Evolutionary conservation across 2,329 filamentous ascomycete genomes (phyloP).

Genomic region (Byssothecium circinans): DNA sequence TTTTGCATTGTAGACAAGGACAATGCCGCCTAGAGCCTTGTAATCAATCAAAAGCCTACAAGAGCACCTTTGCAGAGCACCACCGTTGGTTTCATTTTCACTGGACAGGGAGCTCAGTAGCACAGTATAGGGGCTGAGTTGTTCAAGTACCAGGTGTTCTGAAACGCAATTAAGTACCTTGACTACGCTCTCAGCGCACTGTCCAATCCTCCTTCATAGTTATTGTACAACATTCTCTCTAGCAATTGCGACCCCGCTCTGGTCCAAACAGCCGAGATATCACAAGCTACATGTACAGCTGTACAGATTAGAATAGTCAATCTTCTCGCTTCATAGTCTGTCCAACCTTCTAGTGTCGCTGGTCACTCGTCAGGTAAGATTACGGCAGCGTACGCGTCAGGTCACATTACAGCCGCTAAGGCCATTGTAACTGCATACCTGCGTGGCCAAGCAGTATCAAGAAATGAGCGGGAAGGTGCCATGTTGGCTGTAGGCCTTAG

Average conservation of each 20-base stretch:
- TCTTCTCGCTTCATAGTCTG: slow-evolving; percentile 16
- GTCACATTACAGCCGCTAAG: slow-evolving; percentile 16
- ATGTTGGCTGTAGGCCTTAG: slow-evolving; percentile 30
- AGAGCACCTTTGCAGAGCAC: not conserved
- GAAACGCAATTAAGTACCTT: no score
- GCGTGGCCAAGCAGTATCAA: slow-evolving; percentile 13
- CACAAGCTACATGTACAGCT: slow-evolving; percentile 26
- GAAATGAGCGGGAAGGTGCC: slow-evolving; percentile 13
- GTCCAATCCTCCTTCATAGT: no score
- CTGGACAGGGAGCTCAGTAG: no score
- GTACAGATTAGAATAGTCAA: slow-evolving; percentile 27
- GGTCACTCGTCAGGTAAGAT: slow-evolving; percentile 34
- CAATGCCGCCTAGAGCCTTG: no score
- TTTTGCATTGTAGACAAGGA: no score
- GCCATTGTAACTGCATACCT: slow-evolving; percentile 25
- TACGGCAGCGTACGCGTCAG: slow-evolving; percentile 24
- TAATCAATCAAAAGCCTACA: no score
- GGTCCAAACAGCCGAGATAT: slow-evolving; percentile 11
- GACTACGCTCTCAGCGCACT: no score
- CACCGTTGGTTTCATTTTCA: no score
- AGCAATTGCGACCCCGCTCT: no score
- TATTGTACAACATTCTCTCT: no score
- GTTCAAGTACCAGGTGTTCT: no score
- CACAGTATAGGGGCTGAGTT: no score
- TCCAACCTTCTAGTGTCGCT: slow-evolving; percentile 8